Conservation (phyloP, 768 basidiomycete genomes). For the Pleurotus cornucopiae region DNA sequence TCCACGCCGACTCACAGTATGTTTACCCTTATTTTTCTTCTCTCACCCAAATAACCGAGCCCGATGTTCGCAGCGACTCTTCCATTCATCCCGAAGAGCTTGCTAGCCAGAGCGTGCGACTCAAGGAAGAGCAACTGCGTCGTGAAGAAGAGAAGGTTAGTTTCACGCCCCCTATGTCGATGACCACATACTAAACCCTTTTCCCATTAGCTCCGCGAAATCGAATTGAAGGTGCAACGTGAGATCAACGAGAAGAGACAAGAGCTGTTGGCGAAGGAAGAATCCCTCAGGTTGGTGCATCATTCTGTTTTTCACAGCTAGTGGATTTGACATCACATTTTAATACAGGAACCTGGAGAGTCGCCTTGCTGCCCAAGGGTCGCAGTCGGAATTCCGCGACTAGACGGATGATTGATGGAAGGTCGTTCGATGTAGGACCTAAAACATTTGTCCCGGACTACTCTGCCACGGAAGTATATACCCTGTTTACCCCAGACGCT, state of each 20-base stretch:
- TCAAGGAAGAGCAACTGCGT: slow-evolving; percentile 98
- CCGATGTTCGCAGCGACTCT: slow-evolving; percentile 51
- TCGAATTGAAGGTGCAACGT: slow-evolving; percentile 95
- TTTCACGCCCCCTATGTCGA: neutral
- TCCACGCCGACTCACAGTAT: slow-evolving; percentile 74
- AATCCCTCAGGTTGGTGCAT: slow-evolving; percentile 70
- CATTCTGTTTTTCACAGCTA: neutral
- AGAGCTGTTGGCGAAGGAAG: slow-evolving; percentile 94
- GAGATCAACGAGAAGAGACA: slow-evolving; percentile 98
- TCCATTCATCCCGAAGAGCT: slow-evolving; percentile 95
- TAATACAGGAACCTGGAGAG: slow-evolving; percentile 76
- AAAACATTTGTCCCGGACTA: slow-evolving; percentile 17
- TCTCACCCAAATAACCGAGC: slow-evolving; percentile 18
- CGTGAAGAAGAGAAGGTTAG: slow-evolving; percentile 91
- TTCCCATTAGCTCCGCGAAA: slow-evolving; percentile 74
- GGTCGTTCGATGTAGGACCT: slow-evolving; percentile 1
- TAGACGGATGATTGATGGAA: slow-evolving; percentile 11
- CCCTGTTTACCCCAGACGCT: slow-evolving; percentile 17
- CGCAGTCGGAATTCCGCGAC: slow-evolving; percentile 74
- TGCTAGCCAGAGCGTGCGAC: slow-evolving; percentile 92
- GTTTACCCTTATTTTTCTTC: slow-evolving; percentile 16
- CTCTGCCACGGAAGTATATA: slow-evolving; percentile 2
- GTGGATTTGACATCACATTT: neutral
- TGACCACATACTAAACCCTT: neutral
- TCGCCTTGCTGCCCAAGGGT: slow-evolving; percentile 85